Evolutionary conservation across 202 grass and related monocot species (phyloP).

Genomic region (Cymbopogon flexuosus): DNA sequence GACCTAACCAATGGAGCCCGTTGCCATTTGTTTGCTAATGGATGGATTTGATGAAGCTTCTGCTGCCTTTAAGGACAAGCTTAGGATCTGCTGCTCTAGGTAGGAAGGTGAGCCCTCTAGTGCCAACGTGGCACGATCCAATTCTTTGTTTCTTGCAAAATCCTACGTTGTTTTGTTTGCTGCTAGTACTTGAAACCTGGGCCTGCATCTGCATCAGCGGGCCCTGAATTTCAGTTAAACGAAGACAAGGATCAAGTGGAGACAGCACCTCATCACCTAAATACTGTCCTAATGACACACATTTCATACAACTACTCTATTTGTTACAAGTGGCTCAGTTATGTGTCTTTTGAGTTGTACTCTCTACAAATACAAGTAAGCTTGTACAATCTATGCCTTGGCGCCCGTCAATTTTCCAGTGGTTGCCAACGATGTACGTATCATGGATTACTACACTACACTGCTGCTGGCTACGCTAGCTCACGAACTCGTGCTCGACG

Average conservation of each 20-base stretch:
- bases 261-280: neutral
- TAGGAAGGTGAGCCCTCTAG: neutral
- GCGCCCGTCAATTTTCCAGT: neutral
- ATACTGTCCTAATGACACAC: neutral
- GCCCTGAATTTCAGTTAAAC: neutral
- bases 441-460: neutral
- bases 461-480: neutral
- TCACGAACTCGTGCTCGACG: conserved; percentile 62
- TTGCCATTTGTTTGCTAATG: neutral
- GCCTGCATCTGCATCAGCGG: neutral
- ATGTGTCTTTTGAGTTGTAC: neutral
- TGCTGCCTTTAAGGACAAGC: conserved; percentile 8
- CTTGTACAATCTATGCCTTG: neutral
- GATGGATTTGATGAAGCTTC: neutral
- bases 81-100: neutral
- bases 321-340: too few species aligned
- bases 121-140: too few species aligned
- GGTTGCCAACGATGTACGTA: neutral
- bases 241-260: conserved; percentile 21
- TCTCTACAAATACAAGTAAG: too few species aligned
- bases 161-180: neutral
- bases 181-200: neutral
- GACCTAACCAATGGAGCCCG: conserved; percentile 31
- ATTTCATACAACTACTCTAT: neutral
- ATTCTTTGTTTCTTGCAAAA: neutral